These are phyloP conservation scores for Tetragonia tetragonoides DNA, from an alignment of 148 eudicot species.

Conservation along the genomic window DNA sequence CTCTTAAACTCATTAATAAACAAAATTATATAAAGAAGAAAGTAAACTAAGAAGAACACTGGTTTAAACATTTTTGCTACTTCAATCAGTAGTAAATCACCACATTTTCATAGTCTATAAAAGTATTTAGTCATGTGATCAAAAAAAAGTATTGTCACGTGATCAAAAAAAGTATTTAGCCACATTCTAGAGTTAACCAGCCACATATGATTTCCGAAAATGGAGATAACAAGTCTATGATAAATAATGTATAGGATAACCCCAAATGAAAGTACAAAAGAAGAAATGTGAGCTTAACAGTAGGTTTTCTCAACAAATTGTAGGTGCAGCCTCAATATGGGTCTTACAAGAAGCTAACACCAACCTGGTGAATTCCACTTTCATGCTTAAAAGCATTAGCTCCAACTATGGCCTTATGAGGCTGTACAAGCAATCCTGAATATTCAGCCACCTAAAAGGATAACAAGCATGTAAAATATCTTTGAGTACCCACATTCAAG, in stretches of 20 bases:
- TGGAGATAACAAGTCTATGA: not conserved
- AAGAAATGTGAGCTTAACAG: not conserved
- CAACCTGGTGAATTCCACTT: conserved; percentile 53
- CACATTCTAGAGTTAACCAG: too few species aligned
- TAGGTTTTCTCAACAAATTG: not conserved
- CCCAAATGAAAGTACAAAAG: not conserved
- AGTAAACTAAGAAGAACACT: too few species aligned
- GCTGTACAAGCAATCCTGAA: conserved; percentile 43
- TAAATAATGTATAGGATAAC: not conserved
- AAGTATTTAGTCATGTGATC: too few species aligned
- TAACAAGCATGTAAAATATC: not conserved
- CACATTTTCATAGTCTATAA: too few species aligned
- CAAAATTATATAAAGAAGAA: too few species aligned
- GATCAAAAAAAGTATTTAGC: too few species aligned
- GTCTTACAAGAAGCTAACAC: conserved; percentile 7
- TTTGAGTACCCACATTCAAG: not conserved
- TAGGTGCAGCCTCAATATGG: not conserved
- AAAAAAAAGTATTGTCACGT: too few species aligned
- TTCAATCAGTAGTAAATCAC: too few species aligned
- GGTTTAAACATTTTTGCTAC: too few species aligned
- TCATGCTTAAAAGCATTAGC: conserved; percentile 64
- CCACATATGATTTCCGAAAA: too few species aligned
- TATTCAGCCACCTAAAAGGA: conserved; percentile 44
- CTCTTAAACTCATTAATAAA: too few species aligned
- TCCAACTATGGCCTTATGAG: conserved; percentile 65